Conservation (phyloP, 2,329 filamentous ascomycete genomes). For the Zymoseptoria ardabiliae region DNA sequence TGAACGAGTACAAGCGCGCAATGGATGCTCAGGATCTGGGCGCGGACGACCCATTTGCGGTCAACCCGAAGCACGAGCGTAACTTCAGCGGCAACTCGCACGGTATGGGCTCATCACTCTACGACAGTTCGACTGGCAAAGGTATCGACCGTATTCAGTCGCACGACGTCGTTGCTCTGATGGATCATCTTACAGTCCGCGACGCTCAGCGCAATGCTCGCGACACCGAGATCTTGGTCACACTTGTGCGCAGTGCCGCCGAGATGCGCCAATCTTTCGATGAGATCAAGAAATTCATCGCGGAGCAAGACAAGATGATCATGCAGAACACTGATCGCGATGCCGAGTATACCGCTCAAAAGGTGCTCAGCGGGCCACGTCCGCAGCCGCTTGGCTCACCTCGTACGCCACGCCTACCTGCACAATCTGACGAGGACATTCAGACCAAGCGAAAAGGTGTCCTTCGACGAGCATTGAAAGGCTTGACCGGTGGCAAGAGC, state of each 20-base stretch:
- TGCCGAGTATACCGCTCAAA: slow-evolving; percentile 77
- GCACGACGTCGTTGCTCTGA: slow-evolving; percentile 91
- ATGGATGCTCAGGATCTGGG: slow-evolving; percentile 37
- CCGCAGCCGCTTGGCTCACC: slow-evolving; percentile 64
- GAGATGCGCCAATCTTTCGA: slow-evolving; percentile 97
- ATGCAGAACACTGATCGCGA: slow-evolving; percentile 81
- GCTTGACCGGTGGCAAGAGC: slow-evolving; percentile 71
- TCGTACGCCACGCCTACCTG: slow-evolving; percentile 44
- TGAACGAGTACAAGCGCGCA: slow-evolving; percentile 44
- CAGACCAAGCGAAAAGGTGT: slow-evolving; percentile 81
- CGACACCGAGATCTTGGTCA: slow-evolving; percentile 92
- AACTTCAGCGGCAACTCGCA: slow-evolving; percentile 86
- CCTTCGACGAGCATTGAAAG: slow-evolving; percentile 90
- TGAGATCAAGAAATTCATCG: slow-evolving; percentile 87
- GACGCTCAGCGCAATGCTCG: slow-evolving; percentile 93
- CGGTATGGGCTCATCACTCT: slow-evolving; percentile 81
- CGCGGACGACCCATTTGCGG: slow-evolving; percentile 59
- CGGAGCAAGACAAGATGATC: slow-evolving; percentile 81
- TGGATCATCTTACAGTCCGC: slow-evolving; percentile 96
- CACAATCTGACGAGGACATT: slow-evolving; percentile 50
- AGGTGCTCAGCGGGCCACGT: slow-evolving; percentile 75
- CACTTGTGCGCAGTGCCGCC: slow-evolving; percentile 83
- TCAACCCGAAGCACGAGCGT: slow-evolving; percentile 47
- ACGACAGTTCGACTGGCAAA: slow-evolving; percentile 79
- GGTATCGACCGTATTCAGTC: slow-evolving; percentile 90